Percentiles rank a stretch among this genome's conserved stretches.
Evolutionary conservation across 2,329 filamentous ascomycete genomes (phyloP).

Genomic region (Sphaceloma murrayae): DNA sequence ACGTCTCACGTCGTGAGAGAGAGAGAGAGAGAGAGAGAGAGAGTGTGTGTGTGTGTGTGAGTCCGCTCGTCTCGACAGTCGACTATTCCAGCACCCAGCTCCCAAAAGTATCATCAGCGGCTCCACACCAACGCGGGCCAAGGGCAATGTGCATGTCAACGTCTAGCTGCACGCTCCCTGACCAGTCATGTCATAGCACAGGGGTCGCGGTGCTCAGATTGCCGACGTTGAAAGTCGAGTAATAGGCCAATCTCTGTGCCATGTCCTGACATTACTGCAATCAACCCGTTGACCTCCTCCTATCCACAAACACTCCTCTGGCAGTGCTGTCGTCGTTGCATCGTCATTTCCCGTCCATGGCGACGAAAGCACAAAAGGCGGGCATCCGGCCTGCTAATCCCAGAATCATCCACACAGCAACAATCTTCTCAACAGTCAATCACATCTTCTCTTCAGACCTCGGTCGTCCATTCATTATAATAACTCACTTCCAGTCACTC

Average conservation of each 20-base stretch:
- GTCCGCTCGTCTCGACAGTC: too few species aligned
- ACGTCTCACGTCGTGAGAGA: too few species aligned
- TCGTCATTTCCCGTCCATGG: constrained; percentile 16
- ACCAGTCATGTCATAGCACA: constrained; percentile 8
- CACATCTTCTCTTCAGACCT: constrained; percentile 21
- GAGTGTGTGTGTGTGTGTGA: too few species aligned
- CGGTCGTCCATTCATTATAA: constrained; percentile 26
- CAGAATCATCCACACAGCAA: constrained; percentile 15
- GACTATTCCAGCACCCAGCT: neutral
- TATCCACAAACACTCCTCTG: constrained; percentile 16
- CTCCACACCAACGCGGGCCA: neutral
- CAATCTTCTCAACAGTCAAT: constrained; percentile 17
- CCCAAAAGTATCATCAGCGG: neutral
- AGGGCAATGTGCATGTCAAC: constrained; percentile 1
- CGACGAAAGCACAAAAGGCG: constrained; percentile 16
- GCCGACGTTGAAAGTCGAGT: constrained; percentile 9
- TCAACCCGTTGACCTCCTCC: constrained; percentile 16
- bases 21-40: too few species aligned
- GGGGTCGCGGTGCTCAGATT: constrained; percentile 13
- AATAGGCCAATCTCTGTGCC: constrained; percentile 14
- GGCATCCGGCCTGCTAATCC: constrained; percentile 12
- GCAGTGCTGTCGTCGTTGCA: neutral
- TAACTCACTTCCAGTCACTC: constrained; percentile 23
- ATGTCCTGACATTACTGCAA: constrained; percentile 16
- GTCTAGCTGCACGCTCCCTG: constrained; percentile 9